Evolutionary conservation across 2,329 filamentous ascomycete species (phyloP).

Genomic region (Neurospora crassa): DNA sequence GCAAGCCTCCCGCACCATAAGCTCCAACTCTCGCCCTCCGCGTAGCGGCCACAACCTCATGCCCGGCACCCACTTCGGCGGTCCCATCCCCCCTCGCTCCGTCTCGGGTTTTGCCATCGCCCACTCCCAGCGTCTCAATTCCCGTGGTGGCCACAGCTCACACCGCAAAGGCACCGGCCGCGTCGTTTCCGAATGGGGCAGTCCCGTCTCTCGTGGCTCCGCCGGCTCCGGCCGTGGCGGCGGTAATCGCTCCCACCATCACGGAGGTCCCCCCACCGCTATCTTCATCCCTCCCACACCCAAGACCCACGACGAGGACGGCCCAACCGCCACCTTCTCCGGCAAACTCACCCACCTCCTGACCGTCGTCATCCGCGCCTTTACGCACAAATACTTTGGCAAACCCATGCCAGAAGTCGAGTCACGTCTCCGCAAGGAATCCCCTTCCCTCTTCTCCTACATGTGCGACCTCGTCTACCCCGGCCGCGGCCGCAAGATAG

Average conservation of each 20-base stretch:
- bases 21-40: background rate
- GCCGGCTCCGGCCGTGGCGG: background rate
- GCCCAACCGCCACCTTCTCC: background rate
- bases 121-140: background rate
- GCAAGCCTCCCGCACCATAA: background rate
- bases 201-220: background rate
- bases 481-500: slow-evolving; percentile 16
- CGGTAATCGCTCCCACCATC: background rate
- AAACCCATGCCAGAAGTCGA: background rate
- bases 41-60: background rate
- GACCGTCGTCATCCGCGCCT: background rate
- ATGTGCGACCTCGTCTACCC: slow-evolving; percentile 25
- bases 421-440: slow-evolving; percentile 9
- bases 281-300: background rate
- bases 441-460: slow-evolving; percentile 25
- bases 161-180: background rate
- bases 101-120: background rate
- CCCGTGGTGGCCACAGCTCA: background rate
- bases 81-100: background rate
- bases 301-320: background rate
- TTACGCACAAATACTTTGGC: background rate
- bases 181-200: background rate
- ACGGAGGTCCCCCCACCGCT: background rate
- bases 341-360: background rate
- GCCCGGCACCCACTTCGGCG: background rate